These are phyloP conservation scores for Casuarina glauca DNA, from an alignment of 306 rosid genomes.

Conservation along the genomic window DNA sequence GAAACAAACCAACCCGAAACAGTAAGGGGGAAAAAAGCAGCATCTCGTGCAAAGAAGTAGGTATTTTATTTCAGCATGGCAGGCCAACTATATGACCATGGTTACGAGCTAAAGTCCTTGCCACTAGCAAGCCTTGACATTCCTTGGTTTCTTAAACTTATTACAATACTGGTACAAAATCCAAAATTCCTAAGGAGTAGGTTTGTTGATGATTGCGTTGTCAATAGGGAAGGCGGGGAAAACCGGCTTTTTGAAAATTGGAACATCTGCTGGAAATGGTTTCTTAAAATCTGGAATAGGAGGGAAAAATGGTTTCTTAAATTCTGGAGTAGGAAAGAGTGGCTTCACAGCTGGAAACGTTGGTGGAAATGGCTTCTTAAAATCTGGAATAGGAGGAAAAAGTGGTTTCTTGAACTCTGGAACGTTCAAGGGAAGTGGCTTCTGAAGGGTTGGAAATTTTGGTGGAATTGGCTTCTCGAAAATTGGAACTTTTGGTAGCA, in stretches of 20 bases:
- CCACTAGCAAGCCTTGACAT: no score
- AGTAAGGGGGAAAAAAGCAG: no score
- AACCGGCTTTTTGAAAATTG: conserved; percentile 7
- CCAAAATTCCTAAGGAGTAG: neutral
- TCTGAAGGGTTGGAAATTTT: neutral
- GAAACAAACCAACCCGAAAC: no score
- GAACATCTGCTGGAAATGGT: neutral
- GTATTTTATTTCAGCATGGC: no score
- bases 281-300: conserved; percentile 12
- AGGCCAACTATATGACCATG: no score
- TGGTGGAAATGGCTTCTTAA: conserved; percentile 18
- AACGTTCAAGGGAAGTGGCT: neutral
- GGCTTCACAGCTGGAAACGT: no score
- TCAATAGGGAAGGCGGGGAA: neutral
- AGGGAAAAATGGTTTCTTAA: conserved; percentile 14
- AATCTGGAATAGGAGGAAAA: neutral
- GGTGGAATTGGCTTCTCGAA: neutral
- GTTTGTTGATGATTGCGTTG: neutral
- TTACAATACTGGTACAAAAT: no score
- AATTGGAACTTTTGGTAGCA: neutral
- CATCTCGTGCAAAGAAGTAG: no score
- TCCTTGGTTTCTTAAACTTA: no score
- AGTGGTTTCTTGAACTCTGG: conserved; percentile 7
- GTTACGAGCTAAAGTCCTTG: no score
- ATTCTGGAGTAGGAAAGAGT: neutral